A percentile compares a stretch with the other conserved stretches of the same genome.
Evolutionary conservation across 352 stramenopile species (phyloP).

Genomic region (Globisporangium cylindrosporum): DNA sequence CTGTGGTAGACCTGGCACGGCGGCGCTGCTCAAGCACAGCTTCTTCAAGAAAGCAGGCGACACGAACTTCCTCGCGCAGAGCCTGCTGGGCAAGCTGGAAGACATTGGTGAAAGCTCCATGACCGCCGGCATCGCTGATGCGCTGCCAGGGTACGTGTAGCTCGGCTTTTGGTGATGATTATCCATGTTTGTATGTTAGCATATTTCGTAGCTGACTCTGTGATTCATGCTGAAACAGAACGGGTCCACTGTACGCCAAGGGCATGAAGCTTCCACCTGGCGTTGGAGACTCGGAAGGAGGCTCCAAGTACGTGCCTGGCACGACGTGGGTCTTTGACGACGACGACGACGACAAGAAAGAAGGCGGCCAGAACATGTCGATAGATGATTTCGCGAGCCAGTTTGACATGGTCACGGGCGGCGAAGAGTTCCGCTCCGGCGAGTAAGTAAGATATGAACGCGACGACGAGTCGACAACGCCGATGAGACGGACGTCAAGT

Average conservation of each 20-base stretch:
- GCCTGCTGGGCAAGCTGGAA: constrained; percentile 73
- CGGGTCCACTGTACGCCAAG: constrained; percentile 81
- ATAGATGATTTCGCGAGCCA: constrained; percentile 88
- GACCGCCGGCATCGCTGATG: constrained; percentile 77
- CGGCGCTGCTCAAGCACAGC: constrained; percentile 82
- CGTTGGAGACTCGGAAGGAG: constrained; percentile 48
- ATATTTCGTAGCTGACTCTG: neutral
- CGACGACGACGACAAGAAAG: constrained; percentile 72
- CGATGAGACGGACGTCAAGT: too few species aligned
- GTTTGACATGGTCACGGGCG: constrained; percentile 84
- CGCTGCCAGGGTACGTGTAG: constrained; percentile 61
- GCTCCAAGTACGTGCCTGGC: constrained; percentile 82
- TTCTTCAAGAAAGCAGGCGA: constrained; percentile 89
- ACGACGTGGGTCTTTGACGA: constrained; percentile 90
- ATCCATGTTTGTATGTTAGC: neutral
- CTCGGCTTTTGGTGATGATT: neutral
- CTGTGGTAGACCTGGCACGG: constrained; percentile 61
- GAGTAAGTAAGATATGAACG: constrained; percentile 36
- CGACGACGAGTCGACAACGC: neutral
- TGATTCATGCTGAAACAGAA: constrained; percentile 26
- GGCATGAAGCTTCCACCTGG: constrained; percentile 69
- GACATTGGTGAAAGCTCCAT: constrained; percentile 89
- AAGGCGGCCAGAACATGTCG: constrained; percentile 42
- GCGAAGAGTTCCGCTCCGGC: constrained; percentile 78
- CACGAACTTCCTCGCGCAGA: constrained; percentile 59